Evolutionary conservation across 1,284 basidiomycete genomes (phyloP), one percentile per base, ranked within the genome.

Genomic region (Neonothopanus nambi): DNA sequence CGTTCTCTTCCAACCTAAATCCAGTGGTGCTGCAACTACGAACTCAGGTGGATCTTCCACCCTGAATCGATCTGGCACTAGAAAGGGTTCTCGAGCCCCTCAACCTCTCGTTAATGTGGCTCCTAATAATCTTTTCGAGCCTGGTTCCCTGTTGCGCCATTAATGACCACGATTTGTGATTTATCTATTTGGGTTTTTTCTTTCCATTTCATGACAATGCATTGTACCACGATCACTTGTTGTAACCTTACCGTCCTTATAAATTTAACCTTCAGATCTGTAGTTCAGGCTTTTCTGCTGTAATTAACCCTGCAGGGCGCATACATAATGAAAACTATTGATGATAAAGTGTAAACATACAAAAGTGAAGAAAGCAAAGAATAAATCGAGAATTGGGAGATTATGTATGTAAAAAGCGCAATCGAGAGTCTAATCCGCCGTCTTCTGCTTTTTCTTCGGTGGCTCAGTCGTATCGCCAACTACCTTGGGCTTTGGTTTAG

Each of bases 61-160:
- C 18, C 68, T 81, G 17, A 69, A 76, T 35, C 77, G 81, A 24
- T 65, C 78, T 3, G 70, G 70, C 7, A 83, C 81, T 1, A 76
- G 76, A 48, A 81, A 78, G 60, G 61, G 61, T 28, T 62, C 63
- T 40, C 57, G 57, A 48, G 70, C 64, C 35, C 47, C 51, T 1
- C 73, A 70, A 55, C 77, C 80, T 18, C 73, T 82, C 17, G 61
- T 82, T 44, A 64, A 70, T 48, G 69, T 78, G 18, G 55, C 70
- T 11, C 56, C 61, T 52, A 56, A 59, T 33, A 67, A 73, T 53
- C 67, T 77, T 8, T 89, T 89, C 60, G 84, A 85, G 58, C 84
- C 84, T 17, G 87, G 87, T 21, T 89, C 87, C 12, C 75, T 89
- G 33, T 69, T 89, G 40, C 20, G 39, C 18, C 46, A 42, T 28